Evolutionary conservation across 2,329 filamentous ascomycete species (phyloP).

Genomic region (Metarhizium brunneum): DNA sequence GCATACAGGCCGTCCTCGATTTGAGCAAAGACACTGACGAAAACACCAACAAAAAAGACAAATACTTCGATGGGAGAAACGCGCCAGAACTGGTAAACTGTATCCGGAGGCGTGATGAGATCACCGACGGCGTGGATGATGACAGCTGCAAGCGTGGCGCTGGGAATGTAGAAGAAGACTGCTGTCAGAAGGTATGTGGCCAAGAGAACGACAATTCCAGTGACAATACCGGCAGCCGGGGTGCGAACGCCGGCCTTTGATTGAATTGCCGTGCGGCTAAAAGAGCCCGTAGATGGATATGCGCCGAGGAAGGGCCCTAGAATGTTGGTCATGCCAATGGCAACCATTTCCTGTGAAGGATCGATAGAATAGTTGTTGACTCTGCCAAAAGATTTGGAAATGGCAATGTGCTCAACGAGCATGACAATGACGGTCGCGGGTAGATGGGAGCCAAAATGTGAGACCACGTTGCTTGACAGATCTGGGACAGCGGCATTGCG

Average conservation of each 20-base stretch:
- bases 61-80: slow-evolving; percentile 83
- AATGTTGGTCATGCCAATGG: slow-evolving; percentile 84
- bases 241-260: slow-evolving; percentile 93
- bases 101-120: slow-evolving; percentile 82
- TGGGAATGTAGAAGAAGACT: slow-evolving; percentile 91
- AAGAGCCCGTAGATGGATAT: slow-evolving; percentile 90
- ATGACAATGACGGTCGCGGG: slow-evolving; percentile 89
- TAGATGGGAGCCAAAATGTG: slow-evolving; percentile 59
- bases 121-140: slow-evolving; percentile 96
- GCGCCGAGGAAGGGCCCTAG: slow-evolving; percentile 85
- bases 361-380: slow-evolving; percentile 96
- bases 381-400: slow-evolving; percentile 91
- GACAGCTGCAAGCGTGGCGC: slow-evolving; percentile 69
- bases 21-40: slow-evolving; percentile 77
- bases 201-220: slow-evolving; percentile 73
- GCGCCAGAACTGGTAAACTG: slow-evolving; percentile 89
- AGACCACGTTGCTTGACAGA: slow-evolving; percentile 58
- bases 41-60: slow-evolving; percentile 87
- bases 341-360: slow-evolving; percentile 91
- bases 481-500: slow-evolving; percentile 65
- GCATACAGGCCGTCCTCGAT: slow-evolving; percentile 93
- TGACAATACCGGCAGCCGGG: slow-evolving; percentile 83
- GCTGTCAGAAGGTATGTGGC: slow-evolving; percentile 83
- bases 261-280: slow-evolving; percentile 93
- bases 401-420: slow-evolving; percentile 92